Evolutionary conservation across 805 yeast genomes (phyloP).

Genomic region (Geotrichum ghanense): DNA sequence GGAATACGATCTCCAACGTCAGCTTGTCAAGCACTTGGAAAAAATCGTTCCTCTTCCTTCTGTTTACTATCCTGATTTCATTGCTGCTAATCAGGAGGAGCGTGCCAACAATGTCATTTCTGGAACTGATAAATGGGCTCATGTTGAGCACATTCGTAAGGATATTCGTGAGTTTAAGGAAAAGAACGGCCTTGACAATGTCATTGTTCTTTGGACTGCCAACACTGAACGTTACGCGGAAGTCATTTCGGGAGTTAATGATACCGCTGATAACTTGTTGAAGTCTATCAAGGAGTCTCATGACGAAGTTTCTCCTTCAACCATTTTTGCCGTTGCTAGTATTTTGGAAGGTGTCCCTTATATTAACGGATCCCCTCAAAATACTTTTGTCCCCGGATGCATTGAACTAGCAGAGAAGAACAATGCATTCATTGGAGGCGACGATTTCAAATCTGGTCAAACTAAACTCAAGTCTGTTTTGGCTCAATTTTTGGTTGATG

Average conservation of each 20-base stretch:
- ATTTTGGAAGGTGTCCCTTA: constrained; percentile 82
- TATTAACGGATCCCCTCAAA: constrained; percentile 95
- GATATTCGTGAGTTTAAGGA: constrained; percentile 74
- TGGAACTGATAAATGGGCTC: constrained; percentile 70
- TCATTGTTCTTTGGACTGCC: constrained; percentile 92
- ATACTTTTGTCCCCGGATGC: constrained; percentile 93
- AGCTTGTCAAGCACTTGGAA: constrained; percentile 54
- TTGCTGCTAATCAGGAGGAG: constrained; percentile 86
- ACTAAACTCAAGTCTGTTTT: constrained; percentile 92
- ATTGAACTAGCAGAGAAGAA: constrained; percentile 77
- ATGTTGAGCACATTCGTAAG: constrained; percentile 73
- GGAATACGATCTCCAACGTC: constrained; percentile 71
- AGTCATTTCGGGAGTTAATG: constrained; percentile 68
- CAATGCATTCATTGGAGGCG: constrained; percentile 82
- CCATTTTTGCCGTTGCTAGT: constrained; percentile 88
- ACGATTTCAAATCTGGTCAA: constrained; percentile 95
- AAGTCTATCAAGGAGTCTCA: constrained; percentile 67
- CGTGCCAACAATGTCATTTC: constrained; percentile 84
- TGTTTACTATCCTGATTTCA: constrained; percentile 90
- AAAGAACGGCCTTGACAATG: constrained; percentile 66
- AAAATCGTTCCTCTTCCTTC: constrained; percentile 65
- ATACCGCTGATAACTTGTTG: constrained; percentile 71
- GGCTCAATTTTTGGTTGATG: constrained; percentile 93
- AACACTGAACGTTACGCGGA: constrained; percentile 91
- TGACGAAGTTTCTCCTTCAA: constrained; percentile 80